Conservation (phyloP, 2,329 filamentous ascomycete genomes). For the Neofusicoccum ribis region DNA sequence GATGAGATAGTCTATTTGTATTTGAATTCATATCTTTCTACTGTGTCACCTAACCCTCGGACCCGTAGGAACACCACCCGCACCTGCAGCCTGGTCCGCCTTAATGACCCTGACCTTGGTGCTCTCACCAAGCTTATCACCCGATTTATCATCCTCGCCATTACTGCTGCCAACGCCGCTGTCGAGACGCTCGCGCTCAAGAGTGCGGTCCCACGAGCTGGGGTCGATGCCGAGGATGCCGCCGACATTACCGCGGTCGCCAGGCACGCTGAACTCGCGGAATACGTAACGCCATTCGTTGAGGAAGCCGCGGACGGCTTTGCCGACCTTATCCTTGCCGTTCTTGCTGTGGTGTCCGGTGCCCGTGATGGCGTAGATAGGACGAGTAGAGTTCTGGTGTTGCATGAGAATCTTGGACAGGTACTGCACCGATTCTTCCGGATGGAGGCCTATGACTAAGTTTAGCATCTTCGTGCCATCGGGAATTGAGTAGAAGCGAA, state of each 20-base stretch:
- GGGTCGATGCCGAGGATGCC: constrained; percentile 66
- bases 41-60: constrained; percentile 26
- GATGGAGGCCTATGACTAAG: constrained; percentile 69
- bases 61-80: constrained; percentile 31
- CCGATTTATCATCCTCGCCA: constrained; percentile 22
- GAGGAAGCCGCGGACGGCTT: constrained; percentile 84
- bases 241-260: constrained; percentile 82
- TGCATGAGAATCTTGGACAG: constrained; percentile 84
- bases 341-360: constrained; percentile 98
- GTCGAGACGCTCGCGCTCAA: constrained; percentile 27
- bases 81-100: constrained; percentile 38
- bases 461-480: neutral
- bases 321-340: constrained; percentile 97
- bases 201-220: constrained; percentile 56
- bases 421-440: constrained; percentile 94
- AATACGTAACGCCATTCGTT: constrained; percentile 96
- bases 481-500: neutral
- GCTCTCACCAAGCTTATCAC: constrained; percentile 31
- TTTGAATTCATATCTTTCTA: constrained; percentile 13
- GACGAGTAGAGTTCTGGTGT: constrained; percentile 68
- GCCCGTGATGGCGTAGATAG: constrained; percentile 93
- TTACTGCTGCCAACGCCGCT: constrained; percentile 30
- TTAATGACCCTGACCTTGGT: constrained; percentile 37
- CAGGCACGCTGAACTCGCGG: constrained; percentile 92
- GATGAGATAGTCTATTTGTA: constrained; percentile 17